A percentile compares a stretch with the other conserved stretches of the same genome.
Evolutionary conservation across 116 monocot species (phyloP).

Genomic region (Cymodocea nodosa): DNA sequence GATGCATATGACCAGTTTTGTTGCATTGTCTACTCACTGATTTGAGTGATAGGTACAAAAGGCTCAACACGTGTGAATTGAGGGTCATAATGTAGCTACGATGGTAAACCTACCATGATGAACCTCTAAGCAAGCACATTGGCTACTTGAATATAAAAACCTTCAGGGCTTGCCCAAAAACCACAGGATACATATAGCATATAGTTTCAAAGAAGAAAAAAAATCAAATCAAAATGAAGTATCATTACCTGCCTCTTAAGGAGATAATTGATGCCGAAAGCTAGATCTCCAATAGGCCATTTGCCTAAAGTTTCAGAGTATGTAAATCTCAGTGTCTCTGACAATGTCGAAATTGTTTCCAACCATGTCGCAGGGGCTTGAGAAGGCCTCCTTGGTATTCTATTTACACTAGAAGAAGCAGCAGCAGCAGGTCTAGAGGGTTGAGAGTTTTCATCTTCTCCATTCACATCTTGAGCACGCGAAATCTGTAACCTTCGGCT

Average conservation of each 20-base stretch:
- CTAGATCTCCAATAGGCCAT: slow-evolving; percentile 93
- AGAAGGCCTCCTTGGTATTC: slow-evolving; percentile 41
- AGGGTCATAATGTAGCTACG: too few relatives aligned
- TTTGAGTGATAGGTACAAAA: too few relatives aligned
- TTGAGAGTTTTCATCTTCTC: slow-evolving; percentile 21
- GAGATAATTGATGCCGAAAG: slow-evolving; percentile 90
- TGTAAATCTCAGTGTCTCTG: slow-evolving; percentile 89
- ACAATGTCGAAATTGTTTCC: slow-evolving; percentile 88
- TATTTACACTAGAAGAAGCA: slow-evolving; percentile 18
- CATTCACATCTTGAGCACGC: slow-evolving; percentile 19
- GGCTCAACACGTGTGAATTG: too few relatives aligned
- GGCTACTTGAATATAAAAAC: too few relatives aligned
- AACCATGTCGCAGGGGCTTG: slow-evolving; percentile 91
- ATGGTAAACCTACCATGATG: too few relatives aligned
- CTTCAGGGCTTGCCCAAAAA: too few relatives aligned
- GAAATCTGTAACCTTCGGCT: slow-evolving; percentile 36
- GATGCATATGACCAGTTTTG: too few relatives aligned
- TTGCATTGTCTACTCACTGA: too few relatives aligned
- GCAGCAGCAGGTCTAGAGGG: slow-evolving; percentile 8
- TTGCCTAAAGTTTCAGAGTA: slow-evolving; percentile 96
- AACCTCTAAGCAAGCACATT: too few relatives aligned
- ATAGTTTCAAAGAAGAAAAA: too few relatives aligned
- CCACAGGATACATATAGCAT: too few relatives aligned
- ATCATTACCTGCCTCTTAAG: slow-evolving; percentile 75
- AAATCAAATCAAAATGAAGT: too few relatives aligned